Percentiles rank a stretch among this genome's conserved stretches.
Evolutionary conservation across 192 early-diverging fungal species (phyloP).

Genomic region (Coemansia sp.): DNA sequence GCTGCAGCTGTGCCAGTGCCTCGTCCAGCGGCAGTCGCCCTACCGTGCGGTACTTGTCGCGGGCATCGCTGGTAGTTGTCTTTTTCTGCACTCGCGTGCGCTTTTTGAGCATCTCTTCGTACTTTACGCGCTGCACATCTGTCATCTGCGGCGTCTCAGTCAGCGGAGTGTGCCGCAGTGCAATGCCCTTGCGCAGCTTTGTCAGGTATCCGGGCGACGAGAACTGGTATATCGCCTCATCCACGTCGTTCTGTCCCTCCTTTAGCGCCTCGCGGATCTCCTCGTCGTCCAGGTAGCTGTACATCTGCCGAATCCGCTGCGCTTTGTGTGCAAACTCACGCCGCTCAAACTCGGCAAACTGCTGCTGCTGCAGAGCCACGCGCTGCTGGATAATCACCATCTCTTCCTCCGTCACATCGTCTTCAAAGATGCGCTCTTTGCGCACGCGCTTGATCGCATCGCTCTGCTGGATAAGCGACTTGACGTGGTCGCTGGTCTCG

Average conservation of each 20-base stretch:
- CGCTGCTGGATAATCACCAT: conserved; percentile 87
- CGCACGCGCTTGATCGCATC: conserved; percentile 72
- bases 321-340: conserved; percentile 79
- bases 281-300: conserved; percentile 73
- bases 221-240: conserved; percentile 84
- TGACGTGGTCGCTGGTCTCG: conserved; percentile 55
- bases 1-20: conserved; percentile 81
- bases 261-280: conserved; percentile 83
- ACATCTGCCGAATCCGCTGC: conserved; percentile 73
- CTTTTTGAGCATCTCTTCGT: conserved; percentile 84
- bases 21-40: conserved; percentile 83
- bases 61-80: conserved; percentile 73
- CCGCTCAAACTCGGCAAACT: conserved; percentile 85
- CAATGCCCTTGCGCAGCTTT: conserved; percentile 68
- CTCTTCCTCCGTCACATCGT: conserved; percentile 89
- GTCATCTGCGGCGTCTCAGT: conserved; percentile 63
- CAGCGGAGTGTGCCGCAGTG: conserved; percentile 61
- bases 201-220: conserved; percentile 72
- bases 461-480: conserved; percentile 60
- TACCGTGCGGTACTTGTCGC: conserved; percentile 66
- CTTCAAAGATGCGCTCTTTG: conserved; percentile 85
- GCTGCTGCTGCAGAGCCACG: conserved; percentile 85
- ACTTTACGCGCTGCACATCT: conserved; percentile 80
- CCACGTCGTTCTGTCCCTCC: conserved; percentile 83
- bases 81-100: conserved; percentile 77